phyloP scores from a whole-genome alignment of 345 rosid species.

The Dipteronia dyeriana region DNA sequence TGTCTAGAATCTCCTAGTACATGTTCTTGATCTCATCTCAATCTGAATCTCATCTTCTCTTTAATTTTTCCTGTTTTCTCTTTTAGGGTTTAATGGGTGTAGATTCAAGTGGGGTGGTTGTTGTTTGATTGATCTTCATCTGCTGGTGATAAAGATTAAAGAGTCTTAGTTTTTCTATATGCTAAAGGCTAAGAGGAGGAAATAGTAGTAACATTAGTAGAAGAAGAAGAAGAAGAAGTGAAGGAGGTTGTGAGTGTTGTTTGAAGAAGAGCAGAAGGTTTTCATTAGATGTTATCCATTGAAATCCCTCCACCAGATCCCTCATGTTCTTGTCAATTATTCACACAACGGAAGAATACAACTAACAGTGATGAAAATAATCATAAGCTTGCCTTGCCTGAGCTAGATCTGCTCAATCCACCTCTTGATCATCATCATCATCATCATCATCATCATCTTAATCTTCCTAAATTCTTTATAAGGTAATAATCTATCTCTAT shows the following conservation, averaged over 20 bases:
- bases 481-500: conserved; percentile 43
- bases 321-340: conserved; percentile 48
- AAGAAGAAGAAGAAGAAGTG: conserved; percentile 34
- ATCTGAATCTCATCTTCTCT: conserved; percentile 24
- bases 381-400: conserved; percentile 40
- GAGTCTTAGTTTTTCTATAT: conserved; percentile 33
- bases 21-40: conserved; percentile 28
- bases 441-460: too few species aligned
- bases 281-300: conserved; percentile 85
- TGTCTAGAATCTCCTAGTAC: conserved; percentile 9
- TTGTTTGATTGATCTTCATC: conserved; percentile 25
- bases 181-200: conserved; percentile 60
- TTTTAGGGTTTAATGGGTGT: conserved; percentile 56
- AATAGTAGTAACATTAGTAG: conserved; percentile 20
- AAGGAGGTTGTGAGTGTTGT: conserved; percentile 57
- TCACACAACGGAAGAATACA: conserved; percentile 32
- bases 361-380: conserved; percentile 39
- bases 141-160: conserved; percentile 11
- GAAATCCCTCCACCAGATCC: conserved; percentile 76
- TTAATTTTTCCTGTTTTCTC: not conserved
- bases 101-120: conserved; percentile 35
- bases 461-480: conserved; percentile 71
- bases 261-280: conserved; percentile 57
- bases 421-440: conserved; percentile 24
- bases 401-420: conserved; percentile 47